Base-by-base conservation (phyloP, 371 early-diverging fungal species). In the Smittium culicis region DNA sequence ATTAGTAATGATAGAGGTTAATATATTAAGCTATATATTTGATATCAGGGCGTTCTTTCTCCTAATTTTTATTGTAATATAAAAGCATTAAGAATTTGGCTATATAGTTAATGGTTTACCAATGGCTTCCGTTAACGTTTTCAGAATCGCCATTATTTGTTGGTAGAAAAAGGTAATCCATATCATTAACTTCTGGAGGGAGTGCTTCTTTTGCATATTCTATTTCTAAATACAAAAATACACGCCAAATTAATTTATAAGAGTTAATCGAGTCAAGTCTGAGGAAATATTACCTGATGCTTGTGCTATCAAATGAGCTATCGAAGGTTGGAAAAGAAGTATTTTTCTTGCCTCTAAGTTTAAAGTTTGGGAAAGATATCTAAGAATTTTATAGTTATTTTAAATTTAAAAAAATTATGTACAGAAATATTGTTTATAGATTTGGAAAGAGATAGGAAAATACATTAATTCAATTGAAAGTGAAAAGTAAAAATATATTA, bases 241-340 rank as follows among this genome's bases (percentile, higher is more conserved):
- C n/a, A 2, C 32, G 63, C 2, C 17, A n/a, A 30, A 30, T 30
- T 32, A 5, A 32, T 59, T 59, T 59, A 59, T 59, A 17, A 29
- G n/a, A 59, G 31, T 5, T 11, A 59, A 14, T 59, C 31, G 31
- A 59, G 11, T 29, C 16, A 59, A 14, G 16, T 27, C 5, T 29
- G n/a, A 14, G 16, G 5, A 59, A 11, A 27, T 29, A 59, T 59
- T 14, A 63, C 63, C 63, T 63, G 63, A 63, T 30, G 63, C 63
- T n/a, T 63, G 63, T 5, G 63, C 63, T 30, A 63, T 63, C n/a
- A 63, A 30, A 63, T 63, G 63, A 24, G 63, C 63, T n/a, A 63
- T 63, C n/a, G 63, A 31, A 32, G 63, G 63, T 33, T 63, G 63
- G 63, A 63, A 63, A 2, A 63, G n/a, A 31, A 63, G 34, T 30